phyloP scores from a whole-genome alignment of 106 monocot genomes.

The Allium sativum region DNA sequence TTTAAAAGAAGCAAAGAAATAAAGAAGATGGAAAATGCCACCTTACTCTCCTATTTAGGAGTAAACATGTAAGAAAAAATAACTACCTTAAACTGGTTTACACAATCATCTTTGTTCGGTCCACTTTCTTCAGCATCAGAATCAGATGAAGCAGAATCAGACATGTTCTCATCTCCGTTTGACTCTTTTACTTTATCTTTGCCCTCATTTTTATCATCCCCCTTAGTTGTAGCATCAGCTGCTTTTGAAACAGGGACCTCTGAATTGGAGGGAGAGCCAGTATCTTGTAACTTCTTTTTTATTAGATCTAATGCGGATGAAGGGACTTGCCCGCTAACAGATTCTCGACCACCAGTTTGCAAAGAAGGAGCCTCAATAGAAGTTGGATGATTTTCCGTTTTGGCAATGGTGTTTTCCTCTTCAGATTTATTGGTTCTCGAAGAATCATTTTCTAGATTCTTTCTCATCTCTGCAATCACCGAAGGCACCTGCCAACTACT shows the following conservation, averaged over 20 bases:
- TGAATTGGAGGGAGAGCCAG: constrained; percentile 35
- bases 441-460: constrained; percentile 34
- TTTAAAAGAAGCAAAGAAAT: too few species aligned
- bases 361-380: constrained; percentile 32
- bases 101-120: constrained; percentile 57
- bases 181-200: constrained; percentile 69
- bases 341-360: constrained; percentile 67
- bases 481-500: constrained; percentile 93
- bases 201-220: constrained; percentile 20
- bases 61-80: not conserved
- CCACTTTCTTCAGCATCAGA: constrained; percentile 81
- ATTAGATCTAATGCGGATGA: constrained; percentile 89
- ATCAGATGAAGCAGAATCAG: constrained; percentile 84
- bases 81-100: constrained; percentile 84
- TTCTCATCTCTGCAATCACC: constrained; percentile 54
- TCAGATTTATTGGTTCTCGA: constrained; percentile 22
- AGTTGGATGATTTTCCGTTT: constrained; percentile 25
- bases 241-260: constrained; percentile 45
- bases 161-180: constrained; percentile 46
- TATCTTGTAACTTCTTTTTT: constrained; percentile 96
- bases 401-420: constrained; percentile 25
- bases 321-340: constrained; percentile 36
- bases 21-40: too few species aligned
- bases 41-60: too few species aligned
- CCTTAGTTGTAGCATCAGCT: constrained; percentile 37